phyloP scores from a whole-genome alignment of 2,329 filamentous ascomycete species.

The Colletotrichum echinochloae region DNA sequence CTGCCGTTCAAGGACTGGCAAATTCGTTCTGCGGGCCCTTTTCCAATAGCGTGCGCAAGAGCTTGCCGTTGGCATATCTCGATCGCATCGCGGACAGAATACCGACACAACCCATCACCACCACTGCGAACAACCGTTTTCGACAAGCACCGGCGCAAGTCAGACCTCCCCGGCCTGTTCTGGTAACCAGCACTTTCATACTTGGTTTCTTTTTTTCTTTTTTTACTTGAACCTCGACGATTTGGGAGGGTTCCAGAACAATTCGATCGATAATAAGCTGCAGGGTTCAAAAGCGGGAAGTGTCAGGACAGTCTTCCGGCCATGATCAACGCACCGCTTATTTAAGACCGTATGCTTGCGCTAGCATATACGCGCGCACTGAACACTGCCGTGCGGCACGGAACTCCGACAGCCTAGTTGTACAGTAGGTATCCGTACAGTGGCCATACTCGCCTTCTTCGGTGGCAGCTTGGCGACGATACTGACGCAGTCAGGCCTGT shows the following conservation, averaged over 20 bases:
- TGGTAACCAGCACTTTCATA: slow-evolving; percentile 34
- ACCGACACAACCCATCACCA: slow-evolving; percentile 26
- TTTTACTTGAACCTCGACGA: neutral
- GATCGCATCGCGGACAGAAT: slow-evolving; percentile 6
- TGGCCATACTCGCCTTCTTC: no score
- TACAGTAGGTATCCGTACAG: no score
- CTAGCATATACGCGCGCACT: no score
- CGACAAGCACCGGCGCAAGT: slow-evolving; percentile 30
- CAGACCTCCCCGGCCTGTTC: slow-evolving; percentile 28
- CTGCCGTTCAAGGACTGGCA: slow-evolving; percentile 19
- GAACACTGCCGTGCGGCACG: no score
- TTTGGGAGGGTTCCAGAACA: neutral
- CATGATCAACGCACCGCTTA: neutral
- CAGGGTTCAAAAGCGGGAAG: neutral
- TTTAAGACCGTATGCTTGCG: neutral
- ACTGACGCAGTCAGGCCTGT: no score
- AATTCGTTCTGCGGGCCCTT: neutral
- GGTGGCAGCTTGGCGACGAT: no score
- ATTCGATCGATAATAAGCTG: neutral
- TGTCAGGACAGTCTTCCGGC: neutral
- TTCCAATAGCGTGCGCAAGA: neutral
- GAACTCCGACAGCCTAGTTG: no score
- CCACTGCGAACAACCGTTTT: slow-evolving; percentile 24
- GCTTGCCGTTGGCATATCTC: slow-evolving; percentile 23
- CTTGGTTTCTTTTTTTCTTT: neutral